phyloP scores from a whole-genome alignment of 768 basidiomycete genomes.

The Melanogaster broomeanus region DNA sequence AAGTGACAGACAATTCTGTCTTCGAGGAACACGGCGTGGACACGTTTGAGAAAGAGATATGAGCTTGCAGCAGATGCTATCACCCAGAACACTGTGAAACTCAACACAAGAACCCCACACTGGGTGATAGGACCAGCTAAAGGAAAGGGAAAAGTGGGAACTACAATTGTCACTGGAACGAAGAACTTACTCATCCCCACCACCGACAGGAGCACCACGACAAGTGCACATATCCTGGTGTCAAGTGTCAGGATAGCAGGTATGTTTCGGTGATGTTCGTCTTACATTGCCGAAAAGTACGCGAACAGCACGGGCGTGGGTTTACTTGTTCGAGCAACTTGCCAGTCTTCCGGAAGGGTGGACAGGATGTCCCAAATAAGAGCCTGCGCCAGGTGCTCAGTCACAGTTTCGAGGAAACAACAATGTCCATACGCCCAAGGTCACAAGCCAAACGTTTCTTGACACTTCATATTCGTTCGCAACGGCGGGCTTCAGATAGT shows the following conservation, averaged over 20 bases:
- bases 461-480: conserved; percentile 20
- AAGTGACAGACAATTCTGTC: conserved; percentile 16
- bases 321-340: conserved; percentile 13
- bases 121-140: conserved; percentile 23
- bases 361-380: conserved; percentile 28
- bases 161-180: not conserved
- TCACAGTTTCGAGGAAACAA: not conserved
- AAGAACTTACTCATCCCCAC: conserved; percentile 21
- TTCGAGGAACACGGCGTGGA: conserved; percentile 35
- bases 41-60: conserved; percentile 40
- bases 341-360: conserved; percentile 21
- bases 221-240: conserved; percentile 19
- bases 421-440: conserved; percentile 17
- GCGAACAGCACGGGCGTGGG: conserved; percentile 18
- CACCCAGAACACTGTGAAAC: conserved; percentile 16
- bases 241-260: conserved; percentile 2
- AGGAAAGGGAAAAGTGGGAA: not conserved
- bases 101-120: conserved; percentile 19
- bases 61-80: conserved; percentile 29
- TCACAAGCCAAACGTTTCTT: conserved; percentile 19
- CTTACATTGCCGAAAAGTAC: conserved; percentile 25
- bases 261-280: not conserved
- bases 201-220: conserved; percentile 13
- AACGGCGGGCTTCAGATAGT: conserved; percentile 21
- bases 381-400: conserved; percentile 16